Evolutionary conservation across 2,329 filamentous ascomycete genomes (phyloP), one percentile per base, ranked within the genome.

Genomic region (Alternaria longipes): DNA sequence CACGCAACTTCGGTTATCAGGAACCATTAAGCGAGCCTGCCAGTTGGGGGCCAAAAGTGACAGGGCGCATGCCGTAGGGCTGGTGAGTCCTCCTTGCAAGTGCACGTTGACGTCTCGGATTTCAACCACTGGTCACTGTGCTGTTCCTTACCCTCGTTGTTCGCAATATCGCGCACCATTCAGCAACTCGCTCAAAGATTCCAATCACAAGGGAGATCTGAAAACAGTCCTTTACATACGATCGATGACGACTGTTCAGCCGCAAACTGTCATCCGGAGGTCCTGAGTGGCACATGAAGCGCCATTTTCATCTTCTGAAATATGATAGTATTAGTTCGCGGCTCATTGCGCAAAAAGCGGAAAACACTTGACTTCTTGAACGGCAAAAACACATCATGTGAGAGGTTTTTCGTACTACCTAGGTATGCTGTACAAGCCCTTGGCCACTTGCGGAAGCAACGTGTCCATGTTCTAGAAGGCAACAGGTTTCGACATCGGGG

Each of bases 241-340:
- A 18, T 9, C 8, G n/a, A 40, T n/a, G 36, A 8, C n/a, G 0
- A 40, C n/a, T 40, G 12, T 8, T 18, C n/a, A 18, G 36, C 36
- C 36, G n/a, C 12, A 11, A 6, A 40, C n/a, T 18, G 36, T 9
- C 36, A 18, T 18, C 3, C 36, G 1, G 3, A 18, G 7, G 8
- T 40, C 1, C 36, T 5, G 36, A 18, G 0, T 40, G 16, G 36
- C 12, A 18, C n/a, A 0, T 2, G 16, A 18, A 3, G n/a, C 36
- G 16, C 16, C 5, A 14, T 5, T 24, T 18, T 5, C 36, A 18
- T 14, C n/a, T 40, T n/a, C 36, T 2, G 1, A 14, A 40, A 2
- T 6, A 0, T 18, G 1, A 18, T 0, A 3, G 34, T 8, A 5
- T 5, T 11, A 30, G 28, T 40, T 18, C 0, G 8, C 36, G n/a